Percentiles rank a stretch among this genome's conserved stretches.
These are phyloP conservation scores for Leptodermis oblonga DNA, from an alignment of 257 asterid species.

Conservation along the genomic window DNA sequence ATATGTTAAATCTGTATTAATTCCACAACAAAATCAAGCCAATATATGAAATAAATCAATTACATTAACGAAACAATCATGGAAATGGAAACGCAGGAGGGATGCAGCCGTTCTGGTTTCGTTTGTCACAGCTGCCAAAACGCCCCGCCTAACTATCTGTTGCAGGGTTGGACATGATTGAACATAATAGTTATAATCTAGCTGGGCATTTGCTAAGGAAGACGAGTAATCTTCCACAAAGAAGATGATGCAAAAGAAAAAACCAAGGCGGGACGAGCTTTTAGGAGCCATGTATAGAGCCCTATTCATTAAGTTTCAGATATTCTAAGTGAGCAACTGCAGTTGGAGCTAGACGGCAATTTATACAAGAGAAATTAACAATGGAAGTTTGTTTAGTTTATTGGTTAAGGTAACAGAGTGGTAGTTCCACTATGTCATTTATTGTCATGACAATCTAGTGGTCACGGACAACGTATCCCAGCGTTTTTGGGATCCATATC, in stretches of 20 bases:
- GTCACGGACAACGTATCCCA: slow-evolving; percentile 19
- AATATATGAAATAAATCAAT: too few relatives aligned
- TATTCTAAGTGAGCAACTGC: slow-evolving; percentile 12
- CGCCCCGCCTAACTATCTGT: slow-evolving; percentile 43
- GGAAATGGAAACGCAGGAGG: slow-evolving; percentile 64
- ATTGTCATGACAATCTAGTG: slow-evolving; percentile 36
- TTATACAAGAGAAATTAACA: slow-evolving; percentile 37
- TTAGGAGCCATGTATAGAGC: slow-evolving; percentile 41
- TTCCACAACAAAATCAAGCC: too few relatives aligned
- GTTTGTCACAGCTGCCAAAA: slow-evolving; percentile 48
- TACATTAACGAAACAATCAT: slow-evolving; percentile 70
- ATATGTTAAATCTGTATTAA: too few relatives aligned
- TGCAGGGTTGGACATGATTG: slow-evolving; percentile 46
- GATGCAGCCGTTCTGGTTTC: slow-evolving; percentile 70
- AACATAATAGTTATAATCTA: slow-evolving; percentile 43
- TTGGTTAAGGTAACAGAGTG: slow-evolving; percentile 41
- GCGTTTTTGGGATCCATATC: not conserved
- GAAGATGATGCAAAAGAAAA: slow-evolving; percentile 18
- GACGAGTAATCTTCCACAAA: too few relatives aligned
- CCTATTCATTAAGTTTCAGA: not conserved
- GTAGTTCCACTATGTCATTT: slow-evolving; percentile 46
- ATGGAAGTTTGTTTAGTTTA: slow-evolving; percentile 13
- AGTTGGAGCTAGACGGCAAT: slow-evolving; percentile 15
- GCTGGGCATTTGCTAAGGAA: slow-evolving; percentile 17
- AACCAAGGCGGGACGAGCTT: slow-evolving; percentile 8